A percentile compares a stretch with the other conserved stretches of the same genome.
Conservation (phyloP, 1,284 basidiomycete species). For the Cryptococcus hybrid region DNA sequence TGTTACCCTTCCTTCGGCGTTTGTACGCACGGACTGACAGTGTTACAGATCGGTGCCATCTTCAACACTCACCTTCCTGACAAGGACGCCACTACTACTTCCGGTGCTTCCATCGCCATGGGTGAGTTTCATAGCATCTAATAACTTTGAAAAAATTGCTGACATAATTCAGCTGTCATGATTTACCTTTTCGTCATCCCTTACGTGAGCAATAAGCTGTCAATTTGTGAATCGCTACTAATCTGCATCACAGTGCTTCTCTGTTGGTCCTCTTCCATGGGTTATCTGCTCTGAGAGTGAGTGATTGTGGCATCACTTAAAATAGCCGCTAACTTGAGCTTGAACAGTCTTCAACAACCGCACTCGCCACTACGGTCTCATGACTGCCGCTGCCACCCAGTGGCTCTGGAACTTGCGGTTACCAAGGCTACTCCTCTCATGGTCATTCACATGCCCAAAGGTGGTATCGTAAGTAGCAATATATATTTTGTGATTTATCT, state of each 20-base stretch:
- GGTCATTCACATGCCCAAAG: conserved; percentile 51
- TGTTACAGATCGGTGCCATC: conserved; percentile 56
- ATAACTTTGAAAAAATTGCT: neutral
- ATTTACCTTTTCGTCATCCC: conserved; percentile 51
- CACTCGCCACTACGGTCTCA: conserved; percentile 72
- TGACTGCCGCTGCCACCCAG: conserved; percentile 66
- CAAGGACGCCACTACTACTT: conserved; percentile 14
- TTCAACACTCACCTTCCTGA: conserved; percentile 66
- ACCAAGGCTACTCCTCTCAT: conserved; percentile 69
- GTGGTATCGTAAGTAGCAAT: conserved; percentile 25
- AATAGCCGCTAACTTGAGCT: neutral
- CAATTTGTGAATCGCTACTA: neutral
- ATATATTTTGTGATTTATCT: neutral
- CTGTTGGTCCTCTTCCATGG: conserved; percentile 41
- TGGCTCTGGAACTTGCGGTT: conserved; percentile 73
- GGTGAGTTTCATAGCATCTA: conserved; percentile 12
- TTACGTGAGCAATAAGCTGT: conserved; percentile 21
- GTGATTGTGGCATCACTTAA: neutral
- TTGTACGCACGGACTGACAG: neutral
- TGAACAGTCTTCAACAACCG: conserved; percentile 66
- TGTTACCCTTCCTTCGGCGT: neutral
- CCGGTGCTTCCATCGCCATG: conserved; percentile 46
- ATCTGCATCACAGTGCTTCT: conserved; percentile 34
- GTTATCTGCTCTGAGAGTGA: conserved; percentile 58
- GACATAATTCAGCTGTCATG: conserved; percentile 11